These are phyloP conservation scores for Podospora sp. DNA, from an alignment of 495 filamentous ascomycete genomes.

Conservation along the genomic window DNA sequence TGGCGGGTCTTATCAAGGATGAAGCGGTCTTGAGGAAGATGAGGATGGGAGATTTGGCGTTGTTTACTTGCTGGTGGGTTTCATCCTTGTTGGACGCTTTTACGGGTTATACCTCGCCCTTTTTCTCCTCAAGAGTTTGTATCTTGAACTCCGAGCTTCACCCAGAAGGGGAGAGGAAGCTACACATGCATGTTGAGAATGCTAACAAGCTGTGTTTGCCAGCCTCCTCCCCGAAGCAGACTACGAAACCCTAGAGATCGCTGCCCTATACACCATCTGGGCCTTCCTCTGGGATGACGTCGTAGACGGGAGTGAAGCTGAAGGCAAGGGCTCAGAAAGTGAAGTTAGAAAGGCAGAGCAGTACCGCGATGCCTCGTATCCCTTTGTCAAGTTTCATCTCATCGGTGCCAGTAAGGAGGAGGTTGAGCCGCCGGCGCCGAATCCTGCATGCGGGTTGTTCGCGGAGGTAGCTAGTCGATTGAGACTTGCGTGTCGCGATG, in stretches of 20 bases:
- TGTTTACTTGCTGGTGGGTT: slow-evolving; percentile 20
- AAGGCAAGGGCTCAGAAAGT: neutral
- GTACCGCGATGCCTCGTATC: slow-evolving; percentile 17
- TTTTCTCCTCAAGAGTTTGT: too few relatives aligned
- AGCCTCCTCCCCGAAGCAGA: slow-evolving; percentile 16
- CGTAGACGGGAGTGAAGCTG: slow-evolving; percentile 15
- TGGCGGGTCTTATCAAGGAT: slow-evolving; percentile 11
- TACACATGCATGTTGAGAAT: too few relatives aligned
- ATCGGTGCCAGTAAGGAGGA: neutral
- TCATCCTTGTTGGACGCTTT: neutral
- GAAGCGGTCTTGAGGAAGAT: slow-evolving; percentile 14
- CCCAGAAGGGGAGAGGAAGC: too few relatives aligned
- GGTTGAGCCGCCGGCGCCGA: slow-evolving; percentile 11
- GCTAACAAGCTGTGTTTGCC: too few relatives aligned
- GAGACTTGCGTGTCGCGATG: slow-evolving; percentile 5
- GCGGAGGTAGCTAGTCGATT: slow-evolving; percentile 4
- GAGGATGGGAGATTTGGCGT: slow-evolving; percentile 17
- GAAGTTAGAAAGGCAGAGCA: neutral
- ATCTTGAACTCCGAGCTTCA: too few relatives aligned
- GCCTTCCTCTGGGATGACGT: slow-evolving; percentile 28
- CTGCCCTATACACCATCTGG: slow-evolving; percentile 23
- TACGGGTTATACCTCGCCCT: neutral
- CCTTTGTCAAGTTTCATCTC: slow-evolving; percentile 16
- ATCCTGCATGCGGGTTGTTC: slow-evolving; percentile 21
- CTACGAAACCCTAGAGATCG: slow-evolving; percentile 15